Base-by-base conservation (phyloP, 164 flowering plant genomes). In the Hamamelis virginiana region DNA sequence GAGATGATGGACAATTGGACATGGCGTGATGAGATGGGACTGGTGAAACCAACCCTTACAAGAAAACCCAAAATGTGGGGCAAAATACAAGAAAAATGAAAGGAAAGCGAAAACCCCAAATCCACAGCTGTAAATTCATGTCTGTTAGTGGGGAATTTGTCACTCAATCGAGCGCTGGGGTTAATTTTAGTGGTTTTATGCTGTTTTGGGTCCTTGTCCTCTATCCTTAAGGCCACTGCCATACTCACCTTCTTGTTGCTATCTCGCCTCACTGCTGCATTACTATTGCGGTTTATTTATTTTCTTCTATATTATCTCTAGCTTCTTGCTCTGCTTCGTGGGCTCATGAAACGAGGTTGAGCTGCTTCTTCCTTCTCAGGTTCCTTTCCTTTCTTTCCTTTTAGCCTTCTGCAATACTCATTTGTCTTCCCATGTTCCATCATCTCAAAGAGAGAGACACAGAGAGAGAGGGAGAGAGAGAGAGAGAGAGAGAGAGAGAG, bases 21-120 rank as follows among this genome's bases (percentile, higher is more conserved):
- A 72, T 79, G 74, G 70, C 79, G 82, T 79, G 79, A 64, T 70
- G 46, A 67, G 66, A 65, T 76, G 52, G 77, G 62, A 69, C 46
- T 73, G 75, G 58, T 67, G 69, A 73, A 70, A 41, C 59, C 72
- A 55, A 75, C 64, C 51, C 38, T 71, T 21, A 28, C 79, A 75
- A 75, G 81, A 72, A 78, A 72, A 58, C 69, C 52, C 71, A 50
- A 64, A 44, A 59, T 12, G 38, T 38, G 21, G 23, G n/a, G 9
- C 11, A 64, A 41, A 59, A 59, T 18, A 33, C 19, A 11, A 19
- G n/a, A 26, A 38, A 22, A 63, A 27, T 19, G 1, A 19, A 69
- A 56, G 25, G 64, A 69, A 68, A 64, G 68, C 69, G 68, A 74
- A 68, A 65, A 16, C 59, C 61, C 76, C 19, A 43, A 43, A 43